Base-by-base conservation (phyloP, 352 stramenopile species). In the Pythium sukuiense region DNA sequence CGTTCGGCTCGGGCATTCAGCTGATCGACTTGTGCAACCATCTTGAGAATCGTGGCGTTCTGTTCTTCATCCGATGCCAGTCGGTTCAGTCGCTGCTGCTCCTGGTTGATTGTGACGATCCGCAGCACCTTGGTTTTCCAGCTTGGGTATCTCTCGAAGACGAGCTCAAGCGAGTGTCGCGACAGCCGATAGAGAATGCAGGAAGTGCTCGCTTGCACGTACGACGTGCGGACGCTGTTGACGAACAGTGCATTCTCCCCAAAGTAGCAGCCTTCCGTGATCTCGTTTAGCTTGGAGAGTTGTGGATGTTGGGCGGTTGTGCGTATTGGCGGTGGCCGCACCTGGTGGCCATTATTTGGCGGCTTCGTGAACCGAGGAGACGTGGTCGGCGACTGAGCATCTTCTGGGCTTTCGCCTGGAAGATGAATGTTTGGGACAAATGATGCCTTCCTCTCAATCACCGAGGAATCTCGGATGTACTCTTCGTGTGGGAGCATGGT, bases 111-210 rank as follows among this genome's bases (percentile, higher is more conserved):
- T 6, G 74, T 84, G 35, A 84, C 79, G 39, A 91, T 85, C 0
- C 79, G 81, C 29, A 90, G 58, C 2, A 91, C 84, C 63, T 85
- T 90, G 13, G 75, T 59, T 45, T 93, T 93, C 84, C 84, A 91
- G 6, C 81, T 69, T 1, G 81, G 85, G 39, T 91, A 90, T 4
- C 77, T 72, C 43, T 87, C 76, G 61, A 93, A 93, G 0, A 91
- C 81, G 7, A 83, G 69, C 48, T 93, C 80, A 2, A 93, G 65
- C 1, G 83, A 90, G 26, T 87, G 58, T 4, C 82, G 70, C 14
- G 85, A 93, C 0, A 93, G 59, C n/a, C 67, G 74, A 70, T 90
- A 91, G 14, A 93, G 68, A 57, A 90, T 88, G 11, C 80, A 91
- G 0, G 83, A 89, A 2, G 81, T 84, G n/a, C 71, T 77, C 6